Evolutionary conservation across 805 yeast species (phyloP), one percentile per base, ranked within the genome.

Genomic region (Tetrapisispora namnaoensis): DNA sequence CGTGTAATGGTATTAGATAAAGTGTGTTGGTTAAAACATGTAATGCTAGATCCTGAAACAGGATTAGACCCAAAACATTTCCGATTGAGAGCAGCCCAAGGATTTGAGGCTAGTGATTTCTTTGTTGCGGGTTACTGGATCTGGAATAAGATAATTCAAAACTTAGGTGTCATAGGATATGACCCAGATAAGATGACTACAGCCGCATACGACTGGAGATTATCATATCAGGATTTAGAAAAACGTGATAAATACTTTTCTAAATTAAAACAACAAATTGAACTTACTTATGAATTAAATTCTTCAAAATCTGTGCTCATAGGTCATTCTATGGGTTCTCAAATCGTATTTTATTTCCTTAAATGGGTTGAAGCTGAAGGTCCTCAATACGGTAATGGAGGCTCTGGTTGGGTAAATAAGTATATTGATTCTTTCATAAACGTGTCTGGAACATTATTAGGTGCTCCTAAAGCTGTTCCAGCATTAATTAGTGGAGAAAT

Each of bases 51-150:
- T 65, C 82, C 89, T 0, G 81, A 79, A 49, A 93, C 98, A 0
- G 99, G 99, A 0, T 69, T 93, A 24, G 99, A 93, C 63, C 99
- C 99, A 0, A 83, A 85, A 1, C 77, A 85, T 47, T 76, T 86
- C 56, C 83, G 75, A 56, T 62, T 93, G 24, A 72, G 99, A 49
- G 95, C 98, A 0, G 91, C 96, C 0, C 95, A 86, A 63, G 99
- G 99, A 0, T 86, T 93, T 64, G 97, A 90, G 58, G 93, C 96
- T 1, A 93, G 96, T 0, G 99, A 93, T 67, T 93, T 88, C 67
- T 93, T 93, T 60, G 81, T 93, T 66, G 86, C 97, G 3, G 99
- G 99, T 0, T 93, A 93, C 66, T 93, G 99, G 99, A 87, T 93
- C 59, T 93, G 99, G 99, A 88, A 87, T 63, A 93, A 93, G 63